Evolutionary conservation across 805 yeast genomes (phyloP).

Genomic region (Scheffersomyces coipomensis): DNA sequence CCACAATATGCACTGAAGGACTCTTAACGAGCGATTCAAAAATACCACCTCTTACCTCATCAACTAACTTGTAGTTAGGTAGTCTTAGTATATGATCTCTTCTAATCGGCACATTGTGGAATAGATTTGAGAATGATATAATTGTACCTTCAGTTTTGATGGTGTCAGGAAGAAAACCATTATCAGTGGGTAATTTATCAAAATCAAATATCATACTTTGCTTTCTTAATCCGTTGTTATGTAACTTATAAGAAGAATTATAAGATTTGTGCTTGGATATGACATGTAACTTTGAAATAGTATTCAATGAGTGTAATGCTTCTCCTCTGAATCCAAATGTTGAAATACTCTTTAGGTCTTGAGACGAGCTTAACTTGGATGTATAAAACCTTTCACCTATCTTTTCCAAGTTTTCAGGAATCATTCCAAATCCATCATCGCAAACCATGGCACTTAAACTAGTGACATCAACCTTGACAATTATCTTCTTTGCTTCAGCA

Average conservation of each 20-base stretch:
- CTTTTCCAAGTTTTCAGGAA: conserved; percentile 40
- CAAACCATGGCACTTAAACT: conserved; percentile 37
- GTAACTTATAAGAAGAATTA: conserved; percentile 2
- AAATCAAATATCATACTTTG: background rate
- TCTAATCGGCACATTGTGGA: conserved; percentile 46
- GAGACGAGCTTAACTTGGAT: conserved; percentile 46
- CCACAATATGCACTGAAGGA: conserved; percentile 10
- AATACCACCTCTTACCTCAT: conserved; percentile 24
- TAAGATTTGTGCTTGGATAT: conserved; percentile 36
- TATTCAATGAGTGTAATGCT: conserved; percentile 57
- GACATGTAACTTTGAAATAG: conserved; percentile 45
- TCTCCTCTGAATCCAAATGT: conserved; percentile 76
- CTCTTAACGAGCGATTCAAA: conserved; percentile 24
- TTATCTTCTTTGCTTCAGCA: conserved; percentile 43
- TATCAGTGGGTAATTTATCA: background rate
- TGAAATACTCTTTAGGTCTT: conserved; percentile 32
- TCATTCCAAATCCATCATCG: conserved; percentile 77
- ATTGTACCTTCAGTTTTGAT: conserved; percentile 33
- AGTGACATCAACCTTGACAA: conserved; percentile 30
- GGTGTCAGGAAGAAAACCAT: conserved; percentile 1
- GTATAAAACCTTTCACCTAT: conserved; percentile 54
- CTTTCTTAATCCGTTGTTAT: background rate
- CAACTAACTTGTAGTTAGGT: conserved; percentile 18
- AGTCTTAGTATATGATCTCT: conserved; percentile 17
- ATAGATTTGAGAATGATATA: conserved; percentile 36